Percentiles rank a stretch among this genome's conserved stretches.
These are phyloP conservation scores for Populus alba DNA, from an alignment of 345 rosid genomes.

Conservation along the genomic window DNA sequence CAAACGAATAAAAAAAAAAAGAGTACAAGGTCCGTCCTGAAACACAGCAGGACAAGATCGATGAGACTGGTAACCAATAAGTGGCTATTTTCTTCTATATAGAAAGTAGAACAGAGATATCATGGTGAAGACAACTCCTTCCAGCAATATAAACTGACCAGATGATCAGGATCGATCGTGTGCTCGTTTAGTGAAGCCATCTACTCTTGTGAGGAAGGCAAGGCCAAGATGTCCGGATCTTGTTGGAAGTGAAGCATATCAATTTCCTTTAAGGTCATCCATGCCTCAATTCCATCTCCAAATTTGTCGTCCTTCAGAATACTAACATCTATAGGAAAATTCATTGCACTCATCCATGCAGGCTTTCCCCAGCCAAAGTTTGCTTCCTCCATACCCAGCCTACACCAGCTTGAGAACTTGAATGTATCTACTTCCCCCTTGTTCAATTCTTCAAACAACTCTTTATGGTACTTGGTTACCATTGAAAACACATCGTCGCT, in stretches of 20 bases:
- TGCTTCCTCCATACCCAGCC: not conserved
- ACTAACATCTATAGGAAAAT: no score
- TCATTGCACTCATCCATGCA: not conserved
- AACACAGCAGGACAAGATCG: no score
- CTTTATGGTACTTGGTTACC: not conserved
- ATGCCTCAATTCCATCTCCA: constrained; percentile 8
- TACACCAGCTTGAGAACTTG: not conserved
- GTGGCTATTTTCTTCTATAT: no score
- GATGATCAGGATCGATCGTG: not conserved
- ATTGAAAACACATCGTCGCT: not conserved
- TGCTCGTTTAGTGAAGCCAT: not conserved
- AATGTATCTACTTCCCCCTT: not conserved
- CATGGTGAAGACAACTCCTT: no score
- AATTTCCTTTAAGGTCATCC: not conserved
- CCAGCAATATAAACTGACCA: no score
- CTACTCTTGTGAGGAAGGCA: not conserved
- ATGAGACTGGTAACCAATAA: no score
- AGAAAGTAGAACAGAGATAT: no score
- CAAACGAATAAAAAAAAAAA: no score
- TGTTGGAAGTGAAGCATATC: not conserved
- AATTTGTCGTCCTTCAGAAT: not conserved
- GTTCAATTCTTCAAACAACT: not conserved
- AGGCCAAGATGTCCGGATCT: not conserved
- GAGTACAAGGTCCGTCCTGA: no score
- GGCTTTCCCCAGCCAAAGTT: not conserved